A percentile compares a stretch with the other conserved stretches of the same genome.
phyloP scores from a whole-genome alignment of 2,329 filamentous ascomycete species.

The Sporothrix schenckii region DNA sequence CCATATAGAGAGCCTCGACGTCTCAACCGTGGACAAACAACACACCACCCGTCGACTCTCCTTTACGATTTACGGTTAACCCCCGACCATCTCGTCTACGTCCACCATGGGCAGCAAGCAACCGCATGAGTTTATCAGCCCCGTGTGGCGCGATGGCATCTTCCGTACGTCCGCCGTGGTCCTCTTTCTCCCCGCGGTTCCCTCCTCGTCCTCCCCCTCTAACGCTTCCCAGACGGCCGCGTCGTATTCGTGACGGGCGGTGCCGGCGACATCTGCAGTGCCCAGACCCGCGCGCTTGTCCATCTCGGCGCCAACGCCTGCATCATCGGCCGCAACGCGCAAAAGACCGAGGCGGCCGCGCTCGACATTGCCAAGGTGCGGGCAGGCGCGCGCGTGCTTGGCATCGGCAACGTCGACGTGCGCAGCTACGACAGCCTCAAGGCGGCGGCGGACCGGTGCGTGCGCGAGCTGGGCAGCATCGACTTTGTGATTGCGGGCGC shows the following conservation, averaged over 20 bases:
- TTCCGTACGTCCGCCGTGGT: slow-evolving; percentile 65
- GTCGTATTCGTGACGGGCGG: slow-evolving; percentile 96
- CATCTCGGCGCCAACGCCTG: slow-evolving; percentile 90
- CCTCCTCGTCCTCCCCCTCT: not conserved
- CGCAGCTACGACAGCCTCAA: slow-evolving; percentile 70
- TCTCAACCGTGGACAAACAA: not conserved
- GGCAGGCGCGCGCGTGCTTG: slow-evolving; percentile 79
- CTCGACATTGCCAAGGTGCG: slow-evolving; percentile 80
- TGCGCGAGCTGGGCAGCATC: slow-evolving; percentile 79
- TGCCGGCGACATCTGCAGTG: slow-evolving; percentile 89
- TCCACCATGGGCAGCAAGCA: slow-evolving; percentile 28
- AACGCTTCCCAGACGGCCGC: slow-evolving; percentile 65
- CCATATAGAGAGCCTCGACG: not conserved
- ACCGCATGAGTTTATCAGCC: slow-evolving; percentile 71
- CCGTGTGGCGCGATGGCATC: slow-evolving; percentile 83
- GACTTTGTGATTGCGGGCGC: slow-evolving; percentile 95
- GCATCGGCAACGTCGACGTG: slow-evolving; percentile 79
- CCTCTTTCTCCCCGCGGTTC: not conserved
- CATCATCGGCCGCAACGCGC: slow-evolving; percentile 85
- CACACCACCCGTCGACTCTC: not conserved
- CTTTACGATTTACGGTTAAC: not conserved
- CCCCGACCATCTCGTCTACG: not conserved
- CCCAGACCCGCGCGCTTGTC: slow-evolving; percentile 88
- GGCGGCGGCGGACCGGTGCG: slow-evolving; percentile 76
- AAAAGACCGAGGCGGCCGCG: slow-evolving; percentile 82